Evolutionary conservation across 306 rosid genomes (phyloP), one percentile per base, ranked within the genome.

Genomic region (Lithocarpus polystachyus): DNA sequence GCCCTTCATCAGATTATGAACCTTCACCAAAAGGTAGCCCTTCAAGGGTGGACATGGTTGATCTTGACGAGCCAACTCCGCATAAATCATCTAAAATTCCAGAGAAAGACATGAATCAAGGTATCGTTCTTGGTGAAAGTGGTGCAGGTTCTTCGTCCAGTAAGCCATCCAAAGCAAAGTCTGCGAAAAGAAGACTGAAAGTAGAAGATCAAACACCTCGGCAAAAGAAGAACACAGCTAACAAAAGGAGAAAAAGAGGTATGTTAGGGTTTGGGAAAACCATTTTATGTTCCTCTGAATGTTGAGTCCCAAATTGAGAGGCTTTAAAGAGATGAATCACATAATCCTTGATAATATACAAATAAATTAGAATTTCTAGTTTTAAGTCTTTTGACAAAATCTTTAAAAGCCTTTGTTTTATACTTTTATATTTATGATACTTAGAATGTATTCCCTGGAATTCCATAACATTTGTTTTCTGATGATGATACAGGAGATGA

Each of bases 1-100:
- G 77, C 57, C 74, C 75, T 53, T 89, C 97, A 20, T 88, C 96
- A 20, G 87, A 84, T 85, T 92, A 96, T 18, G 86, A 55, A 82
- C 80, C 86, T 55, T 83, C 86, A 29, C 83, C 45, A 22, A 81
- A 80, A 74, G 90, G 54, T 31, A 55, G 77, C 62, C 74, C 75
- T 53, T 84, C 81, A 40, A 54, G 59, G 77, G 88, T 76, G 54
- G 80, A 87, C 73, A 55, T 68, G 55, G 20, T 59, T 71, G 85
- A 78, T 69, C 56, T 64, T 67, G 88, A 77, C 60, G 96, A 79
- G 69, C 60, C 82, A 26, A 82, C 86, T 71, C 80, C 83, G 4
- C 43, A 9, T 56, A 74, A 86, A 82, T 79, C 91, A 71, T 54
- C 82, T 5, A 69, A 73, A 31, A n/a, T 51, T 56, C 18, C 59